Base-by-base conservation (phyloP, 2,329 filamentous ascomycete species). In the Aspergillus sp. region DNA sequence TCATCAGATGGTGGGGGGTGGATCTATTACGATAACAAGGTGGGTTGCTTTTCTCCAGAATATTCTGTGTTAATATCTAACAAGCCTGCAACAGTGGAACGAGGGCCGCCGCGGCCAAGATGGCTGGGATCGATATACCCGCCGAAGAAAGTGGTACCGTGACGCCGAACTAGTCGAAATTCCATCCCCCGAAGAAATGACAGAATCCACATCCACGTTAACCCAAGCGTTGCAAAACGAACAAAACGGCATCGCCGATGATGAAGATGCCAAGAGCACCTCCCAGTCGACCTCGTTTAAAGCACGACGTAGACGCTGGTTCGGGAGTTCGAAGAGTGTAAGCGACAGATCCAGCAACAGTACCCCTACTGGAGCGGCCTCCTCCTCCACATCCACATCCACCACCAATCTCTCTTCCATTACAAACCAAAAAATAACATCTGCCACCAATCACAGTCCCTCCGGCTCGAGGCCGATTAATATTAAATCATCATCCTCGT, bases 11-110 rank as follows among this genome's bases (percentile, higher is more conserved):
- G 80, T 3, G 83, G 84, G 57, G 93, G 90, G 1, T 98, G 93
- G 93, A 88, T 95, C 33, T 98, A 93, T 68, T 98, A 96, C 64
- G 93, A 98, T 62, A 97, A 91, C 66, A 96, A 95, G 83, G 88
- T 89, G 72, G 51, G 73, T 57, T 1, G 41, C 32, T 2, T 9
- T 27, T 7, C 10, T 13, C 3, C 10, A 12, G 43, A 15, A 4
- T 41, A 5, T 13, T 15, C 17, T 4, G 7, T n/a, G 7, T 17
- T 22, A 30, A 7, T 33, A 38, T 30, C 53, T 58, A 43, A 53
- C 45, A 37, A 23, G 9, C 23, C 1, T 7, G 12, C 10, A 33
- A 47, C 43, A 94, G 85, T 98, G 93, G 93, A 85, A 90, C 65
- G 86, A 88, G 57, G 90, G 90, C 15, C 85, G 87, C 13, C 81